Evolutionary conservation across 2,329 filamentous ascomycete species (phyloP), one percentile per base, ranked within the genome.

Genomic region (Diaporthe amygdali): DNA sequence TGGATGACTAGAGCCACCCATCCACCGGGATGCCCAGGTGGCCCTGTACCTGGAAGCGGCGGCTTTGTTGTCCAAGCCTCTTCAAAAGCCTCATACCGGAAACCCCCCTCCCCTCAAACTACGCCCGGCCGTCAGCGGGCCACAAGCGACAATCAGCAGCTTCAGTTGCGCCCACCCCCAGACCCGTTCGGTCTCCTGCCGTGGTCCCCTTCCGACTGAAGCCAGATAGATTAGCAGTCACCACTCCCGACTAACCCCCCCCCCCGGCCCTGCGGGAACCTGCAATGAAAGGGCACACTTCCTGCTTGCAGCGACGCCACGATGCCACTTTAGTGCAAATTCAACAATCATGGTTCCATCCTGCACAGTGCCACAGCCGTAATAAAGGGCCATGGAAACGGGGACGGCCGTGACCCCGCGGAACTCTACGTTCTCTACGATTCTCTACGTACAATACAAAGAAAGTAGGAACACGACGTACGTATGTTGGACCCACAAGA

Each of bases 231-330:
- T 54, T 70, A n/a, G 55, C 56, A 71, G 52, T 63, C 30, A 64
- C 54, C 68, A 55, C 49, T 55, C 32, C 54, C 51, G 63, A 41
- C 30, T 30, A 68, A n/a, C n/a, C n/a, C n/a, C n/a, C n/a, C n/a
- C 49, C 70, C 47, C 49, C 25, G 51, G 49, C 51, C 34, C 34
- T 22, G 27, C 54, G 41, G 70, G 34, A 67, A 44, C n/a, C 52
- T 70, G 67, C 47, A 47, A 68, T 41, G 51, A 47, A 59, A 41
- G 44, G 37, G 66, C 30, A 34, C 15, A 49, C 27, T 39, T 52
- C 68, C 39, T 55, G 67, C 63, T 72, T 63, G 41, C 68, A 64
- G 39, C 68, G 52, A 49, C 71, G 71, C 71, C 68, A 70, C 61
- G 39, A 68, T 70, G 59, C 51, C 61, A 68, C 54, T 61, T 67